Evolutionary conservation across 768 basidiomycete species (phyloP), one percentile per base, ranked within the genome.

Genomic region (Exsudoporus frostii): DNA sequence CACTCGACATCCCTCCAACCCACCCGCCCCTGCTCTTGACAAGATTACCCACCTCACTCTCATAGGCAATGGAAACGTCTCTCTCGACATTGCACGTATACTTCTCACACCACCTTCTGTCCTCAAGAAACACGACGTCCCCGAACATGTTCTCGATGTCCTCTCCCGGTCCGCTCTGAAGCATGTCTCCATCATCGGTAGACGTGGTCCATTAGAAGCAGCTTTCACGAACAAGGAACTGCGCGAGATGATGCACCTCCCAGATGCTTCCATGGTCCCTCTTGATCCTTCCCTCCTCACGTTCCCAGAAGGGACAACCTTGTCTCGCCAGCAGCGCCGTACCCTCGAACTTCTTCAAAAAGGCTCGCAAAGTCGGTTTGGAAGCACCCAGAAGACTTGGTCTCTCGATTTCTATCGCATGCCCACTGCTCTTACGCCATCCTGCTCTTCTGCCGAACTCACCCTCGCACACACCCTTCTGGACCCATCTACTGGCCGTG

Each of bases 21-120:
- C 80, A 0, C 65, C 78, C 0, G 76, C 87, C 1, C 85, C 88
- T 1, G 75, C 84, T 0, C 78, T 93, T 2, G 81, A 90, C 29
- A 78, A 78, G 37, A 71, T 82, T 4, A 65, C 76, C 2, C 88
- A 95, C 59, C 84, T 95, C 27, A 83, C 90, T 1, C 73, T 99
- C 49, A 86, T 98, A 40, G 96, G 97, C 0, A 91, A 93, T 56
- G 96, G 96, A 11, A 98, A 98, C 60, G 95, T 99, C 51, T 88
- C 94, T 8, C 76, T 99, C 32, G 96, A 99, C 62, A 77, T 95
- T 25, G 93, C 94, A 1, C 82, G 95, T 5, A 92, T 98, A 65
- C 80, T 98, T 7, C 82, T 99, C 55, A 88, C 88, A 13, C 73
- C 81, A 3, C 79, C 86, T 1, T 73, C 79, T 17, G 71, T 74